phyloP scores from a whole-genome alignment of 2,329 filamentous ascomycete genomes.

The Pyrenophora seminiperda region DNA sequence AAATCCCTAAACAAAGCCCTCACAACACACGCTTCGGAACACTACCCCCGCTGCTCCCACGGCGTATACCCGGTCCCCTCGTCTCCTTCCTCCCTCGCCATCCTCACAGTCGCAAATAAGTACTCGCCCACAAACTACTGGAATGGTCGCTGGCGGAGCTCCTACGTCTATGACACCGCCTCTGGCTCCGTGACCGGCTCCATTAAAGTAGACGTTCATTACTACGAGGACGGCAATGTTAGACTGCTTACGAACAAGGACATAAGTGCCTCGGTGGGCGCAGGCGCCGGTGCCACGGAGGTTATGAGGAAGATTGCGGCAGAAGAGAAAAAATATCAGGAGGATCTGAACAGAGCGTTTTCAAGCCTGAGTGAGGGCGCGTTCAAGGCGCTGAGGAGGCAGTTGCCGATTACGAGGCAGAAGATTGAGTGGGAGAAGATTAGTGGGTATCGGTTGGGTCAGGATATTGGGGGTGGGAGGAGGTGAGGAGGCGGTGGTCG shows the following conservation, averaged over 20 bases:
- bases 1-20: constrained; percentile 84
- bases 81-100: constrained; percentile 74
- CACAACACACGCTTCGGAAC: constrained; percentile 77
- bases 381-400: constrained; percentile 90
- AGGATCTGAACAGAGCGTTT: constrained; percentile 92
- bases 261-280: constrained; percentile 63
- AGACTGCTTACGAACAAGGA: constrained; percentile 88
- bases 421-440: constrained; percentile 99
- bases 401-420: constrained; percentile 94
- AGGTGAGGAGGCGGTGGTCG: constrained; percentile 6
- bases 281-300: constrained; percentile 65
- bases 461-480: constrained; percentile 58
- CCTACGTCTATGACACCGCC: constrained; percentile 77
- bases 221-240: constrained; percentile 99
- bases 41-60: constrained; percentile 81
- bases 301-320: constrained; percentile 78
- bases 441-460: constrained; percentile 74
- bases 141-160: constrained; percentile 95
- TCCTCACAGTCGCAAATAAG: constrained; percentile 91
- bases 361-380: constrained; percentile 86
- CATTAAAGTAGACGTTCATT: constrained; percentile 95
- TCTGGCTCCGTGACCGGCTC: constrained; percentile 71
- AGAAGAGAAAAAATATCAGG: constrained; percentile 91
- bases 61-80: constrained; percentile 78
- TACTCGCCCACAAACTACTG: constrained; percentile 99